phyloP scores from a whole-genome alignment of 2,329 filamentous ascomycete species.

The Fusarium oligoseptatum region DNA sequence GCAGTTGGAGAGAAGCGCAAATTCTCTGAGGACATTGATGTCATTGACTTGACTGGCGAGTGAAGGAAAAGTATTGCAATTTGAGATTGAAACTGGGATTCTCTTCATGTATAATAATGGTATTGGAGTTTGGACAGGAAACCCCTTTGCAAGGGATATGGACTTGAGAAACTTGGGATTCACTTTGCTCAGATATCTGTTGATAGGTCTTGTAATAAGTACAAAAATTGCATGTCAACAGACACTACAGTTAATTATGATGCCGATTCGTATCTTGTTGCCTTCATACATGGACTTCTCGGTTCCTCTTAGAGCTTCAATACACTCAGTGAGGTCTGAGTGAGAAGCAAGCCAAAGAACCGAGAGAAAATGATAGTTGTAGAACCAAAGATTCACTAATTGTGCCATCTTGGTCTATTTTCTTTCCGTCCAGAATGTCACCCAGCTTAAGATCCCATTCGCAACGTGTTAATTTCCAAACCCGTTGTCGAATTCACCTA shows the following conservation, averaged over 20 bases:
- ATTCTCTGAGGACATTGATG: neutral
- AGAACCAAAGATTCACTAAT: neutral
- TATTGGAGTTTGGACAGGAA: neutral
- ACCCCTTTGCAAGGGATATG: neutral
- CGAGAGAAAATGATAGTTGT: neutral
- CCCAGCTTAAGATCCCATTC: neutral
- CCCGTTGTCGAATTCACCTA: neutral
- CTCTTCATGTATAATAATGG: neutral
- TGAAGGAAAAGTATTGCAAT: neutral
- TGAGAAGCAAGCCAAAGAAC: neutral
- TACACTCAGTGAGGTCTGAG: neutral
- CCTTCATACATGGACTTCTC: neutral
- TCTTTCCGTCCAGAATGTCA: neutral
- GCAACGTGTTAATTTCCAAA: neutral
- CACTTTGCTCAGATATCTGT: neutral
- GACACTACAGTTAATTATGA: neutral
- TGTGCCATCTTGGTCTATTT: neutral
- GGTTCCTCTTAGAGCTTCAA: neutral
- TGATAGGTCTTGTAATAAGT: neutral
- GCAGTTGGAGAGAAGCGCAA: conserved; percentile 17
- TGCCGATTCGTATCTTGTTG: neutral
- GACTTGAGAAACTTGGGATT: neutral
- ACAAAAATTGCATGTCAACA: neutral
- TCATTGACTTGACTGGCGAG: conserved; percentile 25
- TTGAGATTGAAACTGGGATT: neutral